Evolutionary conservation across 768 basidiomycete genomes (phyloP), one percentile per base, ranked within the genome.

Genomic region (Suillus sp.): DNA sequence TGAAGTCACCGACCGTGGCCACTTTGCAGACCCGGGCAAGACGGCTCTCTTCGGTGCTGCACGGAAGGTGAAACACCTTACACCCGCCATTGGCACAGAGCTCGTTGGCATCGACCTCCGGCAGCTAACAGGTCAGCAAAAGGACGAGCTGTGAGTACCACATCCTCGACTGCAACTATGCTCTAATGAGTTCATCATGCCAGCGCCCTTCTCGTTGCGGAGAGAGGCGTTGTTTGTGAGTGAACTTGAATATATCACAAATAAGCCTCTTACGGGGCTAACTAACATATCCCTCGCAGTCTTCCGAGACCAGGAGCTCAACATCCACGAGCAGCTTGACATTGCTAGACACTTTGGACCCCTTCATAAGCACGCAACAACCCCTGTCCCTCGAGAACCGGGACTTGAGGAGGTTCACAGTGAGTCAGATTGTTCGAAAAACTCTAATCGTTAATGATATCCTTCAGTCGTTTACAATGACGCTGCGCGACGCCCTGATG

Each of bases 321-420:
- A 81, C 65, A 83, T 92, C 53, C 79, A 87, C 54, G 81, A 88
- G 64, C 89, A 93, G 69, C 81, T 92, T 10, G 85, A 88, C n/a
- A 78, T 93, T 62, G 89, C 83, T 6, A 84, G 85, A 18, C 78
- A 93, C 69, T 91, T 83, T 62, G 91, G 91, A 4, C 89, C 84
- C 51, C 81, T 92, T 53, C 91, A 95, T 75, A 90, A 88, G 72
- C 92, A 95, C 70, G 88, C 92, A 4, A 92, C 90, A 2, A 92
- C 91, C 11, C 89, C 89, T 0, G 81, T 93, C 55, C 90, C 93
- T 2, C 78, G 77, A 64, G 83, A 85, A 69, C 85, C 81, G 25
- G 92, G 91, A 16, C 79, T 92, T 4, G 32, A 34, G 69, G 88
- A 91, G 77, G 89, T 91, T 5, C 91, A 92, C 67, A 81, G 90